Conservation (phyloP, 1,284 basidiomycete species). For the Rhodotorula sp. region DNA sequence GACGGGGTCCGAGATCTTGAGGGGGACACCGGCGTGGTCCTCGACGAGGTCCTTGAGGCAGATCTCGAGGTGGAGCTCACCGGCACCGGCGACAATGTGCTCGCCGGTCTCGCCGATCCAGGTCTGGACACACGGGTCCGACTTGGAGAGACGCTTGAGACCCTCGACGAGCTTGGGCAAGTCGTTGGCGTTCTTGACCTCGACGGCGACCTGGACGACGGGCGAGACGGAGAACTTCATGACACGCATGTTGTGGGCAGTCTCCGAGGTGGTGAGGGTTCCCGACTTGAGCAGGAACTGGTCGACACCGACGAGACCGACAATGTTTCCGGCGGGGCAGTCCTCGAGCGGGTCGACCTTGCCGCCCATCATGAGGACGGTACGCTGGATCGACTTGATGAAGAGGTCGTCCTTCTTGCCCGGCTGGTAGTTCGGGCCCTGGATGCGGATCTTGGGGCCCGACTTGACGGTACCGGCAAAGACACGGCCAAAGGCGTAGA, state of each 20-base stretch:
- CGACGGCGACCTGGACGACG: constrained; percentile 98
- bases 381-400: constrained; percentile 97
- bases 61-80: constrained; percentile 99
- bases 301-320: constrained; percentile 99
- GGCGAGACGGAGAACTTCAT: constrained; percentile 99
- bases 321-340: constrained; percentile 97
- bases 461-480: constrained; percentile 96
- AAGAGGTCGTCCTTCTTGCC: constrained; percentile 99
- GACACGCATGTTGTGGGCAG: constrained; percentile 99
- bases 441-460: constrained; percentile 98
- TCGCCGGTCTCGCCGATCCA: constrained; percentile 92
- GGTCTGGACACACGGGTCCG: constrained; percentile 97
- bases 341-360: constrained; percentile 99
- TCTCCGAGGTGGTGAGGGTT: constrained; percentile 96
- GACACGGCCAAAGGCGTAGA: constrained; percentile 99
- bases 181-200: constrained; percentile 99
- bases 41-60: constrained; percentile 99
- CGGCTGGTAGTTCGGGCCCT: constrained; percentile 97
- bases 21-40: constrained; percentile 98
- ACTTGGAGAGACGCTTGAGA: constrained; percentile 99
- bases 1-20: constrained; percentile 98
- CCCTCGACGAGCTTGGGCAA: constrained; percentile 99
- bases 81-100: constrained; percentile 99
- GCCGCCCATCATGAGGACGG: constrained; percentile 99
- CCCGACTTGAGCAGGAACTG: constrained; percentile 99